phyloP scores from a whole-genome alignment of 2,329 filamentous ascomycete species.

The Herpotrichia juniperi region DNA sequence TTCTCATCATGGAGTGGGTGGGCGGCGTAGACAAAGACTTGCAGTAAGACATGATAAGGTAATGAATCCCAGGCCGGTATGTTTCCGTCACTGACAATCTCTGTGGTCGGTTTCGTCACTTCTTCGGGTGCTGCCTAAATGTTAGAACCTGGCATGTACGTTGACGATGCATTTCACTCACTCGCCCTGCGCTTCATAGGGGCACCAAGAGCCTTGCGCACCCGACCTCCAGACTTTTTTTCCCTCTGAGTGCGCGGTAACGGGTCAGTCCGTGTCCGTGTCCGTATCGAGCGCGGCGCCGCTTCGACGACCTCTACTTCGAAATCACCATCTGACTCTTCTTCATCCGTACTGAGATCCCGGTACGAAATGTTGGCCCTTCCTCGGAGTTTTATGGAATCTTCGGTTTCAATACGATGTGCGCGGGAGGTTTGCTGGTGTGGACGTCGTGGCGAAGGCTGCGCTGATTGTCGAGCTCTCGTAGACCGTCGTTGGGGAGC shows the following conservation, averaged over 20 bases:
- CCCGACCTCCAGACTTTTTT: slow-evolving; percentile 9
- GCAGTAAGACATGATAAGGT: slow-evolving; percentile 71
- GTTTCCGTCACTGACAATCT: slow-evolving; percentile 30
- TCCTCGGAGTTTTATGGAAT: slow-evolving; percentile 12
- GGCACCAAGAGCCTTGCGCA: slow-evolving; percentile 27
- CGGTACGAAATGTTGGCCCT: slow-evolving; percentile 36
- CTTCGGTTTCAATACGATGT: slow-evolving; percentile 2
- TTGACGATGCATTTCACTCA: slow-evolving; percentile 1
- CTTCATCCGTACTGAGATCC: slow-evolving; percentile 36
- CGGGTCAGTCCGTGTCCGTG: slow-evolving; percentile 4
- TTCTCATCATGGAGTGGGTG: slow-evolving; percentile 60
- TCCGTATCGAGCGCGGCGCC: slow-evolving; percentile 14
- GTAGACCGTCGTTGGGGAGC: slow-evolving; percentile 30
- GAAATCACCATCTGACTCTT: slow-evolving; percentile 34
- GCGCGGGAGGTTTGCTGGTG: slow-evolving; percentile 10
- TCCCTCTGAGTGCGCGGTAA: slow-evolving; percentile 12
- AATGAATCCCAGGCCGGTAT: slow-evolving; percentile 57
- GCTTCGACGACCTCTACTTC: slow-evolving; percentile 22
- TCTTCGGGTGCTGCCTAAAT: background rate
- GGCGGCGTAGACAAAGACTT: slow-evolving; percentile 73
- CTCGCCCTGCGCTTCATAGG: slow-evolving; percentile 30
- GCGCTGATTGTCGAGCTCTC: slow-evolving; percentile 22
- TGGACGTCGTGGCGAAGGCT: slow-evolving; percentile 16
- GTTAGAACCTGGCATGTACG: background rate
- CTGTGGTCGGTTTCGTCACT: background rate